Conservation (phyloP, 2,329 filamentous ascomycete species). For the Aspergillus sp. region DNA sequence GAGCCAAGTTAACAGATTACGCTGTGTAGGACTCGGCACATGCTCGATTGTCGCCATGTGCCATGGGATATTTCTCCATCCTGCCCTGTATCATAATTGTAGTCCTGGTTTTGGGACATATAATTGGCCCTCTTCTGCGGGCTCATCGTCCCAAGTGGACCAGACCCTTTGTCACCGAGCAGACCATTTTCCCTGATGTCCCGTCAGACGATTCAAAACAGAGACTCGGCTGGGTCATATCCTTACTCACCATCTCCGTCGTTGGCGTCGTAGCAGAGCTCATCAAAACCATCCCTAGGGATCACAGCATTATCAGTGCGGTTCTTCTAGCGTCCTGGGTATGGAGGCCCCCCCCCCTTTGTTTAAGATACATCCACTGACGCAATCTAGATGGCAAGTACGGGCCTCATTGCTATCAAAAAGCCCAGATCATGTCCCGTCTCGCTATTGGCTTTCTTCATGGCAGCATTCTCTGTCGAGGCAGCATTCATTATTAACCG, state of each 20-base stretch:
- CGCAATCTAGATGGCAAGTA: slow-evolving; percentile 31
- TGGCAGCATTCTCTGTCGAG: slow-evolving; percentile 32
- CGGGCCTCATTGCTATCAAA: slow-evolving; percentile 35
- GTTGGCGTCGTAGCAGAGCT: slow-evolving; percentile 35
- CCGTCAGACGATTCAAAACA: slow-evolving; percentile 30
- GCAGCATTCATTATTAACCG: slow-evolving; percentile 31
- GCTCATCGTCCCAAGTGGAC: slow-evolving; percentile 50
- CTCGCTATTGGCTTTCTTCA: slow-evolving; percentile 37
- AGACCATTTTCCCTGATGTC: slow-evolving; percentile 26
- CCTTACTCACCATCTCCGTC: slow-evolving; percentile 39
- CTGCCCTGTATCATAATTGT: slow-evolving; percentile 27
- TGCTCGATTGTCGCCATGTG: slow-evolving; percentile 35
- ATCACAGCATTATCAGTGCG: slow-evolving; percentile 13
- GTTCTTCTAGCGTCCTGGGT: slow-evolving; percentile 39
- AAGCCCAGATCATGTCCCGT: slow-evolving; percentile 44
- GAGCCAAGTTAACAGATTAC: slow-evolving; percentile 10
- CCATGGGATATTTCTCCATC: slow-evolving; percentile 32
- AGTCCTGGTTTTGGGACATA: slow-evolving; percentile 26
- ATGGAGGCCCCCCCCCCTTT: slow-evolving; percentile 21
- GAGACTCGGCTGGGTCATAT: slow-evolving; percentile 33
- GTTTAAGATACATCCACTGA: slow-evolving; percentile 18
- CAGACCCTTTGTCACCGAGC: slow-evolving; percentile 51
- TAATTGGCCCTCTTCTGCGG: slow-evolving; percentile 23
- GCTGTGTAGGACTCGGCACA: slow-evolving; percentile 34
- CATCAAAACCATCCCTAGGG: slow-evolving; percentile 24